Evolutionary conservation across 2,329 filamentous ascomycete genomes (phyloP), one percentile per base, ranked within the genome.

Genomic region (Botryotinia calthae): DNA sequence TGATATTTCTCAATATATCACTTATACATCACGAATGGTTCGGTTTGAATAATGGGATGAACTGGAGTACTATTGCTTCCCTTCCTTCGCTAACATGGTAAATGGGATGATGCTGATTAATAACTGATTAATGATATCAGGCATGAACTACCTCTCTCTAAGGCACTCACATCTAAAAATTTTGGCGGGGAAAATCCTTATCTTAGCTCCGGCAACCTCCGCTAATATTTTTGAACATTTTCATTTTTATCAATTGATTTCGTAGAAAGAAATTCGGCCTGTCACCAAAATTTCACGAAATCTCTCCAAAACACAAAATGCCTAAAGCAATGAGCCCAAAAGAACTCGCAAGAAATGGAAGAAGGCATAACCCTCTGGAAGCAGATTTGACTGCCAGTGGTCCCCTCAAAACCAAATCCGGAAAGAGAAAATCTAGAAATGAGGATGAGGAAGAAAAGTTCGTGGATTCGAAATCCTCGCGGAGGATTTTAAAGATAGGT

Each of bases 361-460:
- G 91, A 79, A 90, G 93, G 76, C 95, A 98, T 84, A 97, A 97
- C 78, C 95, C 95, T 58, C 91, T 99, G 74, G 92, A 95, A 79
- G 93, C 97, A 80, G 96, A 98, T 79, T 87, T 98, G 80, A 83
- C 91, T 78, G 86, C 93, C 77, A 87, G 90, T 73, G 87, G 91
- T 74, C 85, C 90, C 76, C 82, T 95, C 79, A 89, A 95, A 84
- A 90, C 90, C 81, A 90, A 95, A 86, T 90, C 90, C 77, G 86
- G 86, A 79, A 93, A 93, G 84, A 87, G 87, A 77, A 91, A 90
- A 82, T 85, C 86, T 76, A 87, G 85, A 71, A 82, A 86, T 68
- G 88, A 89, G 48, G 86, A 87, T 46, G 87, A 89, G 73, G 87
- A 88, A 74, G 89, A 92, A 74, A 85, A 87, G 76, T 98, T 92